Percentiles rank a stretch among this genome's conserved stretches.
These are phyloP conservation scores for Nyctanthes arbortristis DNA, from an alignment of 257 asterid genomes.

Conservation along the genomic window DNA sequence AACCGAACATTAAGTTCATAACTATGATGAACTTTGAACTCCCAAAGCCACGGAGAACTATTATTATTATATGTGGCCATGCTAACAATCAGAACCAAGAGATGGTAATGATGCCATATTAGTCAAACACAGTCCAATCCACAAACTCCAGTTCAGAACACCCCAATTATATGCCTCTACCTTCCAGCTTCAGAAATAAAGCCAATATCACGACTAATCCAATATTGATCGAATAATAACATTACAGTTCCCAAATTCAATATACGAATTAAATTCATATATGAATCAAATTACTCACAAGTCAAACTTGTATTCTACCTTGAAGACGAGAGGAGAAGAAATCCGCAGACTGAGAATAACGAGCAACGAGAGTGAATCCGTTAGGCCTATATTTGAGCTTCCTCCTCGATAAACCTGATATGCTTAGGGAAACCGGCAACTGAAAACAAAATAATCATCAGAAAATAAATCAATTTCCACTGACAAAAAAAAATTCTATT, in stretches of 20 bases:
- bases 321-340: conserved; percentile 79
- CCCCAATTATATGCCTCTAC: background rate
- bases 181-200: background rate
- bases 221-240: no score
- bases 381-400: conserved; percentile 32
- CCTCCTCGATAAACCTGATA: conserved; percentile 29
- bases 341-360: conserved; percentile 77
- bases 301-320: conserved; percentile 42
- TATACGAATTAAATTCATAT: background rate
- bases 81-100: background rate
- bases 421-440: conserved; percentile 45
- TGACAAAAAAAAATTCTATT: background rate
- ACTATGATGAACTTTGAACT: background rate
- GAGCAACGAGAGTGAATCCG: conserved; percentile 45
- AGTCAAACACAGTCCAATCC: background rate
- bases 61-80: background rate
- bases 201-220: background rate
- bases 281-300: background rate
- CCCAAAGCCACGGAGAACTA: background rate
- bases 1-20: background rate
- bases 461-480: conserved; percentile 4
- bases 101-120: background rate
- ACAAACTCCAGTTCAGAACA: background rate
- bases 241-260: background rate
- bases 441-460: conserved; percentile 28